Base-by-base conservation (phyloP, 2,329 filamentous ascomycete species). In the Didymella keratinophila region DNA sequence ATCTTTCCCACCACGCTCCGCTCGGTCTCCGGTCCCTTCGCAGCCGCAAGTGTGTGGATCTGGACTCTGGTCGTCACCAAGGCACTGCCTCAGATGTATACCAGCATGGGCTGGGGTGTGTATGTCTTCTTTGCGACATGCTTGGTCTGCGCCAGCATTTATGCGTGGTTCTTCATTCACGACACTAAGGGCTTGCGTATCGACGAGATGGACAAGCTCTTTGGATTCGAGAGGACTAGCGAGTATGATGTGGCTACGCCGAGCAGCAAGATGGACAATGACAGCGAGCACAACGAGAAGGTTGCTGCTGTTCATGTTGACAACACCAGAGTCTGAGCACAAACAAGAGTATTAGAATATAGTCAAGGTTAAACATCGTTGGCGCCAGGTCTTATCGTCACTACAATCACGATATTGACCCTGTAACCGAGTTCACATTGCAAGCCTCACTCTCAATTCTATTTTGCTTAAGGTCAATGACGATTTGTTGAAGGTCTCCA, bases 1-100 rank as follows among this genome's bases (percentile, higher is more conserved):
- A 92, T 92, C 82, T 92, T 92, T 74, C 86, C 89, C 69, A 84
- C 87, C 62, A 89, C 88, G 75, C 85, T 86, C 20, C 82, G 88
- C 4, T 68, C 56, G 2, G 42, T 58, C 52, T 48, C 51, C 92
- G 1, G 56, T 4, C 56, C 89, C n/a, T 88, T 83, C 44, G 89
- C 89, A 0, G 85, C 88, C 0, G 86, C 86, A 11, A 89, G 85
- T 78, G 91, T 91, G 76, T 91, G 89, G 89, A 83, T 88, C 68
- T 89, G 80, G 79, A 91, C 90, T 74, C 90, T 91, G 71, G 80
- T 91, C 71, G 84, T 91, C 64, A 83, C 83, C 0, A 82, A 88
- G 3, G 89, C 90, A 77, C 90, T 88, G 0, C 86, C 86, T 18
- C 85, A 89, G 62, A 90, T 90, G 86, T 82, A 82, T 69, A 61